A percentile compares a stretch with the other conserved stretches of the same genome.
These are phyloP conservation scores for Cucumis hystrix DNA, from an alignment of 306 rosid genomes.

Conservation along the genomic window DNA sequence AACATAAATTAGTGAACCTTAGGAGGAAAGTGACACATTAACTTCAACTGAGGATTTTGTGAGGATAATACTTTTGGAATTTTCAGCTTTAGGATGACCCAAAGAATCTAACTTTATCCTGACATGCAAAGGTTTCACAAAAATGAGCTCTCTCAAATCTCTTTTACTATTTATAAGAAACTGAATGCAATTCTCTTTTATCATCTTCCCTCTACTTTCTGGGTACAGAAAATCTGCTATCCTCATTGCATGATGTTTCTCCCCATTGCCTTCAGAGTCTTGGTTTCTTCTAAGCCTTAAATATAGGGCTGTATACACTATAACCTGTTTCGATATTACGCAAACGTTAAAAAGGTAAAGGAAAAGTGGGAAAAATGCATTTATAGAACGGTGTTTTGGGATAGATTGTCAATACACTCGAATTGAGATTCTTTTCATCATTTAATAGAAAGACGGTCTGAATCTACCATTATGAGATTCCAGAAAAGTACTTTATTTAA, in stretches of 20 bases:
- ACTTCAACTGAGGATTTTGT: constrained; percentile 53
- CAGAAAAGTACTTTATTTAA: not conserved
- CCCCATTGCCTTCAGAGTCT: constrained; percentile 23
- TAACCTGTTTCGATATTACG: constrained; percentile 37
- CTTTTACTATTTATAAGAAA: constrained; percentile 35
- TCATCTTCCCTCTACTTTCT: constrained; percentile 26
- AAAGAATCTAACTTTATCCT: constrained; percentile 42
- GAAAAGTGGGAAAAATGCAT: not conserved
- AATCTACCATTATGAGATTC: not conserved
- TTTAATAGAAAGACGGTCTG: not conserved
- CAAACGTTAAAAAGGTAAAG: not conserved
- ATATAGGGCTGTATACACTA: constrained; percentile 43
- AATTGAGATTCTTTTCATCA: not conserved
- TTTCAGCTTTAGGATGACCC: constrained; percentile 66
- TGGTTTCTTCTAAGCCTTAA: constrained; percentile 32
- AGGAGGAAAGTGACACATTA: constrained; percentile 26
- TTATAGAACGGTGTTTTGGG: too few species aligned
- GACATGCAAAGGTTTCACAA: constrained; percentile 57
- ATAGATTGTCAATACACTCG: too few species aligned
- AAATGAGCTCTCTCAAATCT: constrained; percentile 58
- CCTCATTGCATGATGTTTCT: constrained; percentile 39
- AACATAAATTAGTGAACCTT: not conserved
- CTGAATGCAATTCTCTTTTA: constrained; percentile 37
- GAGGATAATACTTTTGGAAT: constrained; percentile 40
- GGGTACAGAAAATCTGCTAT: constrained; percentile 43